phyloP scores from a whole-genome alignment of 148 eudicot genomes.

The Polygonum maritimum region DNA sequence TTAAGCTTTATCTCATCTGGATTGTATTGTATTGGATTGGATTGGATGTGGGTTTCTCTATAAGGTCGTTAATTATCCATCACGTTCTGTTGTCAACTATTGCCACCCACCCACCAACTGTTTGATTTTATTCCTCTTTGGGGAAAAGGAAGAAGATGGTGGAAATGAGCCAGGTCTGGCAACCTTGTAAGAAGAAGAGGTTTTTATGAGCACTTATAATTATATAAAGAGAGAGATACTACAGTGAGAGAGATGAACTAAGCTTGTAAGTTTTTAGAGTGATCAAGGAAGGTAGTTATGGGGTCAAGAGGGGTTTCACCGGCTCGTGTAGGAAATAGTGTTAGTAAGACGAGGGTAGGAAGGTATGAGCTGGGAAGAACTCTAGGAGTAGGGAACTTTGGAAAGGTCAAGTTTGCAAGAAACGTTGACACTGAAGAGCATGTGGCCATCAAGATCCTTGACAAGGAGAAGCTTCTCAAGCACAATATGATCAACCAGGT shows the following conservation, averaged over 20 bases:
- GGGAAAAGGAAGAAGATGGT: slow-evolving; percentile 23
- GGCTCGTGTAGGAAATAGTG: slow-evolving; percentile 2
- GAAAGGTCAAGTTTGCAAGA: slow-evolving; percentile 42
- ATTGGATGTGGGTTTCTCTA: background rate
- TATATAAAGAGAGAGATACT: background rate
- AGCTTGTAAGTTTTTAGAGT: background rate
- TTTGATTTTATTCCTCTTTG: background rate
- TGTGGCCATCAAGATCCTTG: slow-evolving; percentile 42
- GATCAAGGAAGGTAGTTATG: slow-evolving; percentile 13
- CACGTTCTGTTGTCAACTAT: background rate
- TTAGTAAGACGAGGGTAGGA: slow-evolving; percentile 29
- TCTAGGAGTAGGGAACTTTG: slow-evolving; percentile 43
- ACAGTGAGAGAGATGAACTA: background rate
- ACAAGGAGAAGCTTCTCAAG: slow-evolving; percentile 42
- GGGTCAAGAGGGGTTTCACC: slow-evolving; percentile 17
- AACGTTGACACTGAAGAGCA: slow-evolving; percentile 33
- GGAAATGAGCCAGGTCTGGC: slow-evolving; percentile 41
- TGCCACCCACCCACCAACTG: background rate
- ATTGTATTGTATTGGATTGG: background rate
- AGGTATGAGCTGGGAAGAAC: slow-evolving; percentile 41
- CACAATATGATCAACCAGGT: slow-evolving; percentile 90
- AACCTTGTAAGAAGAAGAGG: slow-evolving; percentile 53
- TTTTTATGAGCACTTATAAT: background rate
- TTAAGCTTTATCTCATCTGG: background rate
- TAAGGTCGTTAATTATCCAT: background rate